Conservation (phyloP, 2,329 filamentous ascomycete species). For the Dissoconium aciculare region DNA sequence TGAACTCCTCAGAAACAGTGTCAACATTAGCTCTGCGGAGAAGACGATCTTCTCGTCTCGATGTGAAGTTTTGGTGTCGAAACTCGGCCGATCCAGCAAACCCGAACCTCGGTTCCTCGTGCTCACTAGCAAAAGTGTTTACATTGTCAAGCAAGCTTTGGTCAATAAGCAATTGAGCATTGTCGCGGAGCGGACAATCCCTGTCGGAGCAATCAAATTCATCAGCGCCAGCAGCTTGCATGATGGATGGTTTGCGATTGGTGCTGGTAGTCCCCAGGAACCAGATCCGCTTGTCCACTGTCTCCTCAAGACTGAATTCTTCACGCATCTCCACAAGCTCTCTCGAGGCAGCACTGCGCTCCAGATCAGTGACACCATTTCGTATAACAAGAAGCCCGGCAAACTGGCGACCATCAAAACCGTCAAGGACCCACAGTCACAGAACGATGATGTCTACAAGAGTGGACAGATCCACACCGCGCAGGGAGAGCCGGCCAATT, state of each 20-base stretch:
- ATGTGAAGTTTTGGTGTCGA: slow-evolving; percentile 77
- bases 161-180: slow-evolving; percentile 73
- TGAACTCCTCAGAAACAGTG: slow-evolving; percentile 60
- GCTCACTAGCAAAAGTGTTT: slow-evolving; percentile 67
- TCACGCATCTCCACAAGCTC: slow-evolving; percentile 71
- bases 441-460: slow-evolving; percentile 74
- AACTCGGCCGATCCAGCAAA: slow-evolving; percentile 93
- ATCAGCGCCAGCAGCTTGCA: slow-evolving; percentile 65
- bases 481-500: slow-evolving; percentile 68
- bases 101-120: slow-evolving; percentile 72
- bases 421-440: slow-evolving; percentile 65
- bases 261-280: slow-evolving; percentile 78
- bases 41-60: slow-evolving; percentile 77
- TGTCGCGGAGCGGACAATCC: slow-evolving; percentile 63
- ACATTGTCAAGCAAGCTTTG: slow-evolving; percentile 72
- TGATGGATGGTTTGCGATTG: slow-evolving; percentile 94
- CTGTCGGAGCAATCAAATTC: slow-evolving; percentile 77
- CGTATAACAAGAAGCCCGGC: slow-evolving; percentile 95
- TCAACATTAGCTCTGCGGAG: slow-evolving; percentile 55
- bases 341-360: slow-evolving; percentile 70
- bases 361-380: slow-evolving; percentile 69
- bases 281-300: slow-evolving; percentile 88
- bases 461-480: slow-evolving; percentile 79
- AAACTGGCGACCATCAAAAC: slow-evolving; percentile 84
- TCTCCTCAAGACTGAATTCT: slow-evolving; percentile 91